Base-by-base conservation (phyloP, 108 stramenopile genomes). In the Heterococcus sp. region DNA sequence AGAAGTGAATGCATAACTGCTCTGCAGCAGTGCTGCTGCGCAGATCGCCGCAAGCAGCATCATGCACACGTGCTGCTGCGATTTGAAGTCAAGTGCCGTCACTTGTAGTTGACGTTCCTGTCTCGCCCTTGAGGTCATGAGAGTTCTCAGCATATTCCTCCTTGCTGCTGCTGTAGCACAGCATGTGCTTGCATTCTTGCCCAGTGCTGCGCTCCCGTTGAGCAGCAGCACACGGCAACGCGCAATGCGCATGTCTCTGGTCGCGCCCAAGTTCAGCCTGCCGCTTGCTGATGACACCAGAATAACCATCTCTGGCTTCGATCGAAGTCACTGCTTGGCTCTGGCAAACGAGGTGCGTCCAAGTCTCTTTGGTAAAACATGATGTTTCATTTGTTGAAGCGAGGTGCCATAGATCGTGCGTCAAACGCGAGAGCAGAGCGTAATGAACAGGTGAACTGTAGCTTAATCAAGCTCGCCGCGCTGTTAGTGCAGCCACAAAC, bases 271-370 rank as follows among this genome's bases (percentile, higher is more conserved):
- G 58, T 81, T 81, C 37, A 66, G 63, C 34, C 38, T 81, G 2
- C 69, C 79, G 28, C 79, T 81, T 1, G 72, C 65, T 66, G 79
- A 81, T 65, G 79, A 81, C 65, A 73, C 79, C 5, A 71, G 79
- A 28, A 72, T 81, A 35, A 58, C 79, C 0, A 39, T 81, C n/a
- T 37, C 63, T 72, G 46, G 46, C 8, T 58, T 81, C 37, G 65
- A 81, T n/a, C 35, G 64, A 66, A 64, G 72, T 26, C 29, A 66
- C 58, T 38, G 71, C 65, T 37, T 33, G 37, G 37, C 63, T 37
- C 65, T 81, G 39, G 79, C 79, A 21, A 46, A 11, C 1, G 37
- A 73, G 79, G 79, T 81, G 69, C 1, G 71, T 34, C n/a, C 2
- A 28, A 33, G 69, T 36, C 38, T n/a, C n/a, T 27, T 36, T 36